Evolutionary conservation across 352 stramenopile species (phyloP).

Genomic region (Pythium aquatile): DNA sequence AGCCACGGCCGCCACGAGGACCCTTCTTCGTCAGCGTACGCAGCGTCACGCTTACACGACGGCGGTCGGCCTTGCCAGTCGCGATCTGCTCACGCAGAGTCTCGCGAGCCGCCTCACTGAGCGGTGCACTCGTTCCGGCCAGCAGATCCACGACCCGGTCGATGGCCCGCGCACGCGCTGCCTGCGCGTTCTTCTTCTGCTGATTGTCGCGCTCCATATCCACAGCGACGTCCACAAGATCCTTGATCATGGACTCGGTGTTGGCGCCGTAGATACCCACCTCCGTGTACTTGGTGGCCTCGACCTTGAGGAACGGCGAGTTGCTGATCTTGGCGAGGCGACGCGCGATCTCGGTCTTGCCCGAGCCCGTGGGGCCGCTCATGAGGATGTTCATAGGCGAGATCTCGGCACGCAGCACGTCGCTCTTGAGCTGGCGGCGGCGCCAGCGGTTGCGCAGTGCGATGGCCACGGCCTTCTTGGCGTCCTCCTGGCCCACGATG

Average conservation of each 20-base stretch:
- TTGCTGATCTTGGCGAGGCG: conserved; percentile 97
- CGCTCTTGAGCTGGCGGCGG: conserved; percentile 90
- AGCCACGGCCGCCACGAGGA: conserved; percentile 12
- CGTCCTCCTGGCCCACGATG: conserved; percentile 96
- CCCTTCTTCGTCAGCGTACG: conserved; percentile 24
- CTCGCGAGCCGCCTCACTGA: conserved; percentile 44
- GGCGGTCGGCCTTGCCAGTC: conserved; percentile 48
- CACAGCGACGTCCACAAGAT: conserved; percentile 96
- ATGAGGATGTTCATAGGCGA: conserved; percentile 99
- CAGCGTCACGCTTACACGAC: conserved; percentile 53
- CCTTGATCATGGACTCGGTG: conserved; percentile 98
- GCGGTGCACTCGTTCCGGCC: conserved; percentile 28
- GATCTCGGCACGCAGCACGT: conserved; percentile 82
- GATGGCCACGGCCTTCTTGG: conserved; percentile 97
- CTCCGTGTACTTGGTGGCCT: conserved; percentile 99
- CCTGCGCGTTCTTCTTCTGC: conserved; percentile 83
- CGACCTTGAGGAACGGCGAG: conserved; percentile 97
- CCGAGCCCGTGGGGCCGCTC: conserved; percentile 97
- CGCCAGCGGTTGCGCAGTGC: conserved; percentile 98
- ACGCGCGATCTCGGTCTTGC: conserved; percentile 98
- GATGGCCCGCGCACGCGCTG: conserved; percentile 89
- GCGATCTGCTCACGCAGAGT: conserved; percentile 61
- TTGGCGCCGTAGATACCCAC: conserved; percentile 98
- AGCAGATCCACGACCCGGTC: conserved; percentile 86
- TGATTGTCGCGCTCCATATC: conserved; percentile 80